phyloP scores from a whole-genome alignment of 2,329 filamentous ascomycete genomes.

The Ophiostoma ips region DNA sequence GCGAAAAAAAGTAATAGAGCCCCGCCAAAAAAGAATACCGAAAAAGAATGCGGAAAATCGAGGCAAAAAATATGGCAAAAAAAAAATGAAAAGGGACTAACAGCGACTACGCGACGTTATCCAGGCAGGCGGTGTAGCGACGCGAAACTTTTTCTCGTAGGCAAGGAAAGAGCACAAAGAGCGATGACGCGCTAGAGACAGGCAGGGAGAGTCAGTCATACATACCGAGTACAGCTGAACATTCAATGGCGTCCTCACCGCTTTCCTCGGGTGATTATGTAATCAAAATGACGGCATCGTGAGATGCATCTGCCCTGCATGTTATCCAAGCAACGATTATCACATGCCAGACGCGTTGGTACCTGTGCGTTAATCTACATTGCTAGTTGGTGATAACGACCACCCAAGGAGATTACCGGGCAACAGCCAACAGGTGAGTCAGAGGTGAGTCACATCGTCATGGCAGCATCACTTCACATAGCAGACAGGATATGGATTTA shows the following conservation, averaged over 20 bases:
- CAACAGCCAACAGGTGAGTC: not conserved
- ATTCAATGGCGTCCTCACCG: too few species aligned
- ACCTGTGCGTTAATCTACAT: too few species aligned
- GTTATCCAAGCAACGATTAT: too few species aligned
- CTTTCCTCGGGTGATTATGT: too few species aligned
- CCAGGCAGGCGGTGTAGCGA: not conserved
- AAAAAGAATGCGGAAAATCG: not conserved
- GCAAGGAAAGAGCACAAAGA: not conserved
- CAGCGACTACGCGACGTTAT: not conserved
- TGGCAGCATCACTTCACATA: not conserved
- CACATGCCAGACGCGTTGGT: too few species aligned
- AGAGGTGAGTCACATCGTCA: not conserved
- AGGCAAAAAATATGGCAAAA: not conserved
- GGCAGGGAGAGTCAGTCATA: too few species aligned
- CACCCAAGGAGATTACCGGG: too few species aligned
- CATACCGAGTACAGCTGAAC: too few species aligned
- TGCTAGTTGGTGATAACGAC: too few species aligned
- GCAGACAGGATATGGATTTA: not conserved
- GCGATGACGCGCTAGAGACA: not conserved
- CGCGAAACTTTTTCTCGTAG: not conserved
- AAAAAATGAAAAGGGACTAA: not conserved
- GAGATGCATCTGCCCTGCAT: not conserved
- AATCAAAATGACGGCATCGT: too few species aligned
- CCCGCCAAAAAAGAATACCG: not conserved
- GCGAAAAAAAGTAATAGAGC: not conserved